Conservation (phyloP, 768 basidiomycete species). For the Podaxis rugospora region DNA sequence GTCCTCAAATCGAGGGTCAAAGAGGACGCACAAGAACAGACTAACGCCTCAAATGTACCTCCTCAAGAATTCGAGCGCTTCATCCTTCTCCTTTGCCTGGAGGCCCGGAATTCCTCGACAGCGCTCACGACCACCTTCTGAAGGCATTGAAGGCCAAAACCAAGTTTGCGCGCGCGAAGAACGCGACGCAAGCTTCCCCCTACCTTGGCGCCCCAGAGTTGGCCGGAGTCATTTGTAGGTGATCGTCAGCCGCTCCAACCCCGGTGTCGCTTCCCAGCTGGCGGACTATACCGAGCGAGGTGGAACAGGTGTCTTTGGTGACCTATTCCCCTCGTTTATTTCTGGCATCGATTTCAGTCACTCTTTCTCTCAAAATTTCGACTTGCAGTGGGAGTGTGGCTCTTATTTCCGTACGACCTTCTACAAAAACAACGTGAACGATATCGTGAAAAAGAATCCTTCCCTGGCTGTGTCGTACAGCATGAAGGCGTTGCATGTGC, state of each 20-base stretch:
- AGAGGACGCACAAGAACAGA: background rate
- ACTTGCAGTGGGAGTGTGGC: slow-evolving; percentile 33
- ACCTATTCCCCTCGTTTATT: slow-evolving; percentile 28
- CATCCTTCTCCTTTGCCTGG: slow-evolving; percentile 28
- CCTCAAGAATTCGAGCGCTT: slow-evolving; percentile 11
- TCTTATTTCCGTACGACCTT: slow-evolving; percentile 37
- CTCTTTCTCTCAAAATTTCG: slow-evolving; percentile 27
- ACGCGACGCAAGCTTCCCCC: slow-evolving; percentile 17
- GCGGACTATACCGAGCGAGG: slow-evolving; percentile 33
- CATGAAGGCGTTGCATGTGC: slow-evolving; percentile 38
- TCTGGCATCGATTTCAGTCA: slow-evolving; percentile 18
- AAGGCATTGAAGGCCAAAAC: slow-evolving; percentile 21
- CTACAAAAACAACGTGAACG: slow-evolving; percentile 25
- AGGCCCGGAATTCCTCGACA: slow-evolving; percentile 17
- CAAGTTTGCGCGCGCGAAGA: slow-evolving; percentile 17
- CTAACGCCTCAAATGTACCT: background rate
- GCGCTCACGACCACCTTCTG: slow-evolving; percentile 23
- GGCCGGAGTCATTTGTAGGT: slow-evolving; percentile 30
- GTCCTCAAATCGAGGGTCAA: slow-evolving; percentile 5
- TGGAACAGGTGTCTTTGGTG: slow-evolving; percentile 32
- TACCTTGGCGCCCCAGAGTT: slow-evolving; percentile 24
- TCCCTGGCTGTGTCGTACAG: slow-evolving; percentile 27
- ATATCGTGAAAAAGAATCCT: slow-evolving; percentile 24
- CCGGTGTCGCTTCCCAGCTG: slow-evolving; percentile 22
- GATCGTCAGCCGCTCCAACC: slow-evolving; percentile 27